Percentiles rank a stretch among this genome's conserved stretches.
These are phyloP conservation scores for Buxus sempervirens DNA, from an alignment of 164 flowering plant species.

Conservation along the genomic window DNA sequence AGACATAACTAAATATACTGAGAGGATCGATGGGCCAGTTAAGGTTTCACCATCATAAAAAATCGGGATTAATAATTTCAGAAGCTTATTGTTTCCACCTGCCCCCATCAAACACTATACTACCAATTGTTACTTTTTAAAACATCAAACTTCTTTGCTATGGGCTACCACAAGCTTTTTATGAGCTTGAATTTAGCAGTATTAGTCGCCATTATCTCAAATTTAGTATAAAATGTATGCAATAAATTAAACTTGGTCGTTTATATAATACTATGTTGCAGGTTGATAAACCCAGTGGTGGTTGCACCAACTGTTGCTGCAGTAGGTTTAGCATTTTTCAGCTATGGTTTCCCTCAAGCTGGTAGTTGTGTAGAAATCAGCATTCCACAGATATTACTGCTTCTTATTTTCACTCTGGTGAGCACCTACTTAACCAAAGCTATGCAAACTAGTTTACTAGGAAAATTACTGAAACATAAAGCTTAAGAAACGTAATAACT, in stretches of 20 bases:
- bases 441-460: background rate
- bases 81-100: no score
- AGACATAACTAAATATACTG: no score
- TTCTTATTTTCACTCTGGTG: constrained; percentile 82
- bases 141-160: no score
- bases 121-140: background rate
- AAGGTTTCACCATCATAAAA: no score
- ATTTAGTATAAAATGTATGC: background rate
- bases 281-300: constrained; percentile 86
- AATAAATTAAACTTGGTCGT: background rate
- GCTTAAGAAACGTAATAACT: no score
- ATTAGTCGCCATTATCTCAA: background rate
- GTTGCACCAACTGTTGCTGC: constrained; percentile 95
- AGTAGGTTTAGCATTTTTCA: constrained; percentile 87
- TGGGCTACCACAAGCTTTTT: no score
- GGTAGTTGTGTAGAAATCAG: constrained; percentile 86
- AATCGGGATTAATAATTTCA: no score
- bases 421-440: constrained; percentile 16
- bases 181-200: no score
- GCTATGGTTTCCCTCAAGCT: constrained; percentile 92
- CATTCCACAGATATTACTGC: constrained; percentile 65
- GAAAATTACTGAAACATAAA: no score
- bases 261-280: constrained; percentile 24
- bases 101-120: no score
- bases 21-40: no score